phyloP scores from a whole-genome alignment of 768 basidiomycete species.

The Suillus weaverae region DNA sequence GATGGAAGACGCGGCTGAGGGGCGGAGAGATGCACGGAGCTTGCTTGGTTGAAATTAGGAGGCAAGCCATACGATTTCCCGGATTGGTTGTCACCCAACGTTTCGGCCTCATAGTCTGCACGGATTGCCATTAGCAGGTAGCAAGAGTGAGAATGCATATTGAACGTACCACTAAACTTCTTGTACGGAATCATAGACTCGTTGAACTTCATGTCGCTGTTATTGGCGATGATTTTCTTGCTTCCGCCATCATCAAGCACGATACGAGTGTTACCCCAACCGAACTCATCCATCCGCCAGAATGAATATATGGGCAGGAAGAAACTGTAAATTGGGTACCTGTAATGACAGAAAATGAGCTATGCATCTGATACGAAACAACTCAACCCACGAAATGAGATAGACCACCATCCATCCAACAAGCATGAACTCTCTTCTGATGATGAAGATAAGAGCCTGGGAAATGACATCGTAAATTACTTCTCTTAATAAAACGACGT shows the following conservation, averaged over 20 bases:
- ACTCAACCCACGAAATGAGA: constrained; percentile 54
- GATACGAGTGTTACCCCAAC: constrained; percentile 64
- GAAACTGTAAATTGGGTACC: constrained; percentile 68
- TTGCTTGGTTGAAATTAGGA: constrained; percentile 35
- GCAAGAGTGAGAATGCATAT: not conserved
- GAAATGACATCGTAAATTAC: not conserved
- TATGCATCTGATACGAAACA: not conserved
- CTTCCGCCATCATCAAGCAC: constrained; percentile 66
- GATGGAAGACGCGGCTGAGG: constrained; percentile 36
- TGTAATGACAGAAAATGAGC: constrained; percentile 23
- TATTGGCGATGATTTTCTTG: constrained; percentile 55
- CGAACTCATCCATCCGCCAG: constrained; percentile 77
- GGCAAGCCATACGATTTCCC: constrained; percentile 43
- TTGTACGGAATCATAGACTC: constrained; percentile 77
- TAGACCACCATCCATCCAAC: constrained; percentile 75
- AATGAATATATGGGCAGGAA: constrained; percentile 70
- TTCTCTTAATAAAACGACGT: not conserved
- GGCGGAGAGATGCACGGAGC: constrained; percentile 26
- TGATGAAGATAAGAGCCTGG: constrained; percentile 62
- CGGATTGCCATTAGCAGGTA: constrained; percentile 14
- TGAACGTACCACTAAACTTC: constrained; percentile 62
- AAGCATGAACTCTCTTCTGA: constrained; percentile 77
- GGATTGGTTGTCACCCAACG: constrained; percentile 50
- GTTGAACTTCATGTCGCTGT: constrained; percentile 70
- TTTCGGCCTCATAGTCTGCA: constrained; percentile 64